phyloP scores from a whole-genome alignment of 345 rosid species.

The Sisymbrium altissimum region DNA sequence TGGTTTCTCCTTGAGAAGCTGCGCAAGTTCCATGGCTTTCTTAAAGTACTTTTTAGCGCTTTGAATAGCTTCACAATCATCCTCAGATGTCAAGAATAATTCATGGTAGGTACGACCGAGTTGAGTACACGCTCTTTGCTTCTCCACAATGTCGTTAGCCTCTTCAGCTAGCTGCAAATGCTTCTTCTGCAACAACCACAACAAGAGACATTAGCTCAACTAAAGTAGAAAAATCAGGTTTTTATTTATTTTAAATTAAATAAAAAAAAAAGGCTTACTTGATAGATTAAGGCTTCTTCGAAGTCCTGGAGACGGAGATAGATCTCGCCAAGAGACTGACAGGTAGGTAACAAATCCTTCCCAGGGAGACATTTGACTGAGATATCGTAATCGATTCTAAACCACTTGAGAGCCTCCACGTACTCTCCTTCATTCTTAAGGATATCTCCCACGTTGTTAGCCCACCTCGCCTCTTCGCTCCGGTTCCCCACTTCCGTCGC shows the following conservation, averaged over 20 bases:
- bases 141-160: conserved; percentile 66
- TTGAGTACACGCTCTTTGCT: conserved; percentile 89
- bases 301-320: conserved; percentile 64
- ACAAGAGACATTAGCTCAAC: neutral
- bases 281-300: conserved; percentile 69
- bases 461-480: conserved; percentile 94
- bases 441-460: conserved; percentile 73
- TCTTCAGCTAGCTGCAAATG: conserved; percentile 88
- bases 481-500: conserved; percentile 72
- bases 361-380: conserved; percentile 60
- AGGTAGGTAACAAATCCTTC: conserved; percentile 73
- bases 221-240: neutral
- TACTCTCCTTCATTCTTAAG: conserved; percentile 86
- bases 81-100: conserved; percentile 52
- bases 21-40: conserved; percentile 75
- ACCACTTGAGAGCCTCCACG: conserved; percentile 83
- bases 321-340: conserved; percentile 90
- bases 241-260: neutral
- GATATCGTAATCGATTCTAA: conserved; percentile 72
- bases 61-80: conserved; percentile 57
- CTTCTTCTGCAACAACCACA: conserved; percentile 52
- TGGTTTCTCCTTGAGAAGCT: conserved; percentile 59
- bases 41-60: conserved; percentile 87
- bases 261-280: conserved; percentile 44
- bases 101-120: conserved; percentile 94